Evolutionary conservation across 2,329 filamentous ascomycete species (phyloP), one percentile per base, ranked within the genome.

Genomic region (Neonectria sp.): DNA sequence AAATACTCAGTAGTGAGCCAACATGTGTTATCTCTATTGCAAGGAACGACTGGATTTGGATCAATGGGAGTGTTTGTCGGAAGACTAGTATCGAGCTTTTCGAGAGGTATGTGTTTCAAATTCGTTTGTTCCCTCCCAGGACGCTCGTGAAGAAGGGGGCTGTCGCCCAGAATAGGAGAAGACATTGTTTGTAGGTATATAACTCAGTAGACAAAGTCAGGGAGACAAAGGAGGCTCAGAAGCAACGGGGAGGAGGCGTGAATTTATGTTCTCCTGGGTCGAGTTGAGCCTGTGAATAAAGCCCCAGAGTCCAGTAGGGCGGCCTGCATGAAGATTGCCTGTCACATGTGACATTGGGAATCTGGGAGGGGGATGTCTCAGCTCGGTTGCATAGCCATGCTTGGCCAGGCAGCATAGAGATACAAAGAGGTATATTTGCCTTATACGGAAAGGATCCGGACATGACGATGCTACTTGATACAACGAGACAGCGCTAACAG

Each of bases 101-200:
- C 8, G 5, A 51, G 27, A 51, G 27, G 15, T 4, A 17, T 51
- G 2, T 51, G 7, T 33, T 51, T 51, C 8, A 51, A 27, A 7
- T 51, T 8, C 33, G 33, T 51, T 51, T 51, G 2, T 17, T 51
- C 27, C 17, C 48, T 31, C 48, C 27, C 3, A 51, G 48, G 8
- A 33, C 3, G 4, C 46, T 49, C 3, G 3, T 49, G 7, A 6
- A 49, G 24, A 49, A 12, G 13, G 24, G 25, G 17, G 48, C 48
- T 51, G 1, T 51, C 5, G 0, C 48, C 27, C 21, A 31, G 48
- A 51, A 51, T 51, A 51, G 27, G 17, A 33, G 48, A 51, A 51
- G 48, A 51, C 8, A 51, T 51, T 51, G 3, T 51, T 51, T 51
- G 8, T 51, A 51, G 48, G 13, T 51, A 51, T 31, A 51, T 11